Evolutionary conservation across 2,329 filamentous ascomycete species (phyloP).

Genomic region (Elsinoe australis): DNA sequence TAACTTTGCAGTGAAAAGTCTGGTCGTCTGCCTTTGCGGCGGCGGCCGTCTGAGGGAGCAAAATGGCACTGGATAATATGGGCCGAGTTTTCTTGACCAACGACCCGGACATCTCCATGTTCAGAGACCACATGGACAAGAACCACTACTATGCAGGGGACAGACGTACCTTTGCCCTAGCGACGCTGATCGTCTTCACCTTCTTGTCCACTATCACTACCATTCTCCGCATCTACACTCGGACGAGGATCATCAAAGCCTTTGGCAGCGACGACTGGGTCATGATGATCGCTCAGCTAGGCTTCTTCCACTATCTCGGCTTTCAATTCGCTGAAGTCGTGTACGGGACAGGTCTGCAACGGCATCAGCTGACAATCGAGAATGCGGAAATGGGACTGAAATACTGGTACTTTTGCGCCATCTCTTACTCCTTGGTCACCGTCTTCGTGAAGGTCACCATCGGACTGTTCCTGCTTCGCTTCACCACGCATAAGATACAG

Average conservation of each 20-base stretch:
- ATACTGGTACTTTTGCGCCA: conserved; percentile 49
- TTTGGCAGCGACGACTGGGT: conserved; percentile 32
- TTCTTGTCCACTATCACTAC: conserved; percentile 31
- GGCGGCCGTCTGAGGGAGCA: neutral
- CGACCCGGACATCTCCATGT: conserved; percentile 6
- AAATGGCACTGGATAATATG: conserved; percentile 6
- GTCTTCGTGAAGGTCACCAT: conserved; percentile 46
- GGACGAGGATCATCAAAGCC: conserved; percentile 24
- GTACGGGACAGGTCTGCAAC: conserved; percentile 30
- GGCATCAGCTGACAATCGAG: conserved; percentile 20
- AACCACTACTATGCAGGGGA: conserved; percentile 2
- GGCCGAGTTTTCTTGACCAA: conserved; percentile 5
- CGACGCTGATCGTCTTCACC: conserved; percentile 24
- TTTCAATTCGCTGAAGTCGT: conserved; percentile 29
- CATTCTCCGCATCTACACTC: conserved; percentile 29
- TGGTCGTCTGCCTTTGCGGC: conserved; percentile 1
- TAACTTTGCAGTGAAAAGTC: no score
- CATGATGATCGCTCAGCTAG: conserved; percentile 29
- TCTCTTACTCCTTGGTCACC: conserved; percentile 45
- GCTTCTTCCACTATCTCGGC: conserved; percentile 31
- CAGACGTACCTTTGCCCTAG: neutral
- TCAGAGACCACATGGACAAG: neutral
- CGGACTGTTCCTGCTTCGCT: conserved; percentile 47
- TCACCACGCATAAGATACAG: conserved; percentile 42
- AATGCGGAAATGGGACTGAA: conserved; percentile 21